Evolutionary conservation across 148 eudicot species (phyloP).

Genomic region (Cornus kousa): DNA sequence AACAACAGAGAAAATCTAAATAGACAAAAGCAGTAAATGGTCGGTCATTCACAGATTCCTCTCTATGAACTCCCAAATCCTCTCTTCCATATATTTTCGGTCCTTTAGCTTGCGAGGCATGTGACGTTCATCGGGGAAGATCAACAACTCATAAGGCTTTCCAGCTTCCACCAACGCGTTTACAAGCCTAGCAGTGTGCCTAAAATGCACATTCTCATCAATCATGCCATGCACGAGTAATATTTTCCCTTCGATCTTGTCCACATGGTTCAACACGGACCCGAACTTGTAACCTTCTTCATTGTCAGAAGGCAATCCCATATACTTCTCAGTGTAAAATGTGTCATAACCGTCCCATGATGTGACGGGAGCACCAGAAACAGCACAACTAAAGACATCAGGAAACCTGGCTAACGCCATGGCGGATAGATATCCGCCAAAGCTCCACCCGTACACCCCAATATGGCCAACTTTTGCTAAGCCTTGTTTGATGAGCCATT

Average conservation of each 20-base stretch:
- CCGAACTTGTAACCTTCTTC: slow-evolving; percentile 47
- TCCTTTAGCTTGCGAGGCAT: slow-evolving; percentile 88
- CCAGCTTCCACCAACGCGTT: slow-evolving; percentile 73
- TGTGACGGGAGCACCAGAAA: slow-evolving; percentile 97
- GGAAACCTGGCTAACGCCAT: slow-evolving; percentile 71
- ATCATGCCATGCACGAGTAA: slow-evolving; percentile 91
- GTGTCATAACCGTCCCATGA: slow-evolving; percentile 99
- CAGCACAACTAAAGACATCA: slow-evolving; percentile 65
- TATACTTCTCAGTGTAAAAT: slow-evolving; percentile 93
- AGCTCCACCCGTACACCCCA: slow-evolving; percentile 98
- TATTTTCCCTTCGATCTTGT: slow-evolving; percentile 67
- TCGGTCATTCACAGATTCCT: slow-evolving; percentile 47
- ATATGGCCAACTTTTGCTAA: slow-evolving; percentile 66
- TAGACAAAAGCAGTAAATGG: not conserved
- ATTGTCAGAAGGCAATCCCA: slow-evolving; percentile 76
- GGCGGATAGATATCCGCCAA: slow-evolving; percentile 96
- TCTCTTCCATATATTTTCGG: slow-evolving; percentile 88
- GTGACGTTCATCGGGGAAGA: slow-evolving; percentile 90
- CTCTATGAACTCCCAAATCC: slow-evolving; percentile 87
- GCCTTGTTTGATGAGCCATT: slow-evolving; percentile 81
- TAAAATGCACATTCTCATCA: slow-evolving; percentile 94
- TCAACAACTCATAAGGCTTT: slow-evolving; percentile 75
- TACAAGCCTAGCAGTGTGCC: slow-evolving; percentile 94
- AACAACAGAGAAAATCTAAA: not conserved
- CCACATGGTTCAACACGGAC: slow-evolving; percentile 77